Conservation (phyloP, 202 grass and related monocot species). For the Carex arenaria region DNA sequence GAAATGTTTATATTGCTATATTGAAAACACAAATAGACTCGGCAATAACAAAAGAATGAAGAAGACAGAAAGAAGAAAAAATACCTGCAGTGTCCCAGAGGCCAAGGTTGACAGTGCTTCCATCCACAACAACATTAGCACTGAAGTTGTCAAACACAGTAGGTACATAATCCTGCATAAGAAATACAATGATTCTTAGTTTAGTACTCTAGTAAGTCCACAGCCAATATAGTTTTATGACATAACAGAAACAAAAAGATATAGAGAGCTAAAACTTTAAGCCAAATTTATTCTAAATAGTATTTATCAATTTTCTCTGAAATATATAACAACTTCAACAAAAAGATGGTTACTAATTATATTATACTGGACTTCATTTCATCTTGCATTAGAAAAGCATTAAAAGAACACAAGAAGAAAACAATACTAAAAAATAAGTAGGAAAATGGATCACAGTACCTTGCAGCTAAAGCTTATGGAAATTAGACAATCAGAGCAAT, state of each 20-base stretch:
- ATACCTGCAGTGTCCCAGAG: conserved; percentile 86
- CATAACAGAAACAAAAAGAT: neutral
- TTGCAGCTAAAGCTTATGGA: neutral
- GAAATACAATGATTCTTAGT: neutral
- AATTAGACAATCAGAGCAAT: neutral
- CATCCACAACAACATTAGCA: conserved; percentile 80
- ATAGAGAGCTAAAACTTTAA: neutral
- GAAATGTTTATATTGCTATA: neutral
- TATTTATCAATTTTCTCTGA: neutral
- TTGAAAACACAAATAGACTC: neutral
- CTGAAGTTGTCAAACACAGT: conserved; percentile 94
- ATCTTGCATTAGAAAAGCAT: neutral
- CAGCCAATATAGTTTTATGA: neutral
- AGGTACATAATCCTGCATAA: conserved; percentile 72
- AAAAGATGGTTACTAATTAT: neutral
- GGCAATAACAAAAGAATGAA: neutral
- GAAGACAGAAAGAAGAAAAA: neutral
- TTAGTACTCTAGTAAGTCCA: neutral
- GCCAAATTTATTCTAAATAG: neutral
- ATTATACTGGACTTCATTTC: neutral
- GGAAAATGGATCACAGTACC: neutral
- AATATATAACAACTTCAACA: neutral
- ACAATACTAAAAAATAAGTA: neutral
- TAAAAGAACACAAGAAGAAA: neutral
- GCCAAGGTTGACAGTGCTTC: conserved; percentile 83